Conservation (phyloP, 495 filamentous ascomycete genomes). For the Podospora anserina region DNA sequence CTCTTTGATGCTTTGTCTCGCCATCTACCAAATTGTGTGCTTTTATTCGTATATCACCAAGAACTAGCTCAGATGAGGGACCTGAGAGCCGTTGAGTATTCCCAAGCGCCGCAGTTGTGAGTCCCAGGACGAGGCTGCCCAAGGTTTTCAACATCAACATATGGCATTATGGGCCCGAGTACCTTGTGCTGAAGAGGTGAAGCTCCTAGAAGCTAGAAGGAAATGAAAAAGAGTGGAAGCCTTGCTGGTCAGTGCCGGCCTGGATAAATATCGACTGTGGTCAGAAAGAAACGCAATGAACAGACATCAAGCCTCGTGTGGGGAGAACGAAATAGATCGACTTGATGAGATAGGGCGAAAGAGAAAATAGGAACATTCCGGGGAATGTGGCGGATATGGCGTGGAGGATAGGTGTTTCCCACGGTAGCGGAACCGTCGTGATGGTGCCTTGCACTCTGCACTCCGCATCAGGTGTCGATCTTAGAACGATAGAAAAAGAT, state of each 20-base stretch:
- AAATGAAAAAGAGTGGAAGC: not conserved
- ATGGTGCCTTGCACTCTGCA: not conserved
- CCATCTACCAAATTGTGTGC: not conserved
- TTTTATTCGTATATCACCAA: not conserved
- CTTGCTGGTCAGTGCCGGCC: not conserved
- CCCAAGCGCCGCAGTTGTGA: not conserved
- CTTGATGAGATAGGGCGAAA: not conserved
- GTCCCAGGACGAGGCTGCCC: conserved; percentile 6
- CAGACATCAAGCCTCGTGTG: not conserved
- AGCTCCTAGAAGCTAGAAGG: not conserved
- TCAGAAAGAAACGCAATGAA: not conserved
- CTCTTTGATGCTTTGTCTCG: not conserved
- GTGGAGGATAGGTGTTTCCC: not conserved
- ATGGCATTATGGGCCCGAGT: conserved; percentile 1
- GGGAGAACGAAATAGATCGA: conserved; percentile 1
- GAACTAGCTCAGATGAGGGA: not conserved
- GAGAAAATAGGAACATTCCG: conserved; percentile 1
- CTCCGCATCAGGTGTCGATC: not conserved
- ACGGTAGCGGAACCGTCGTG: not conserved
- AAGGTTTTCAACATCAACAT: conserved; percentile 9
- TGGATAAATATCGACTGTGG: not conserved
- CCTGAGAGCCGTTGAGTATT: not conserved
- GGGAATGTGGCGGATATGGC: conserved; percentile 3
- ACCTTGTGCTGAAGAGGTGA: not conserved
- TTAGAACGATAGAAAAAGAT: not conserved